Conservation (phyloP, 176 grass and related monocot genomes). For the Otatea glauca region DNA sequence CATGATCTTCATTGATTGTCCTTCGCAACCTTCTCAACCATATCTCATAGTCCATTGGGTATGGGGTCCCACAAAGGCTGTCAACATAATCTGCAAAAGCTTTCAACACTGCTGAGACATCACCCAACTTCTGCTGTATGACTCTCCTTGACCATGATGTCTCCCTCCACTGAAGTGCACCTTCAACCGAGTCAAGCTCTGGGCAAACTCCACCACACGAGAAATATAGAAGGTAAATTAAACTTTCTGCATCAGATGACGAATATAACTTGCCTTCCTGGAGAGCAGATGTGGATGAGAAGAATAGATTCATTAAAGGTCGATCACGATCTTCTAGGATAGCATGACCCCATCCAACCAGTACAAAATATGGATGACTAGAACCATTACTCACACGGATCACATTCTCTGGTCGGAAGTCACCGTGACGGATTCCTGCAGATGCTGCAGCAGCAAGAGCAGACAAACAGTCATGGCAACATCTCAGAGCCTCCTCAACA, state of each 20-base stretch:
- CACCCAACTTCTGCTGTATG: conserved; percentile 95
- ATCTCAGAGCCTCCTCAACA: conserved; percentile 88
- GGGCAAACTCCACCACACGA: conserved; percentile 86
- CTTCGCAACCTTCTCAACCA: conserved; percentile 88
- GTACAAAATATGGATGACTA: conserved; percentile 67
- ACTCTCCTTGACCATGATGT: conserved; percentile 85
- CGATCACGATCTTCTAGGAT: conserved; percentile 89
- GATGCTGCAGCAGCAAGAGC: conserved; percentile 77
- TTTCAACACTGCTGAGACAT: conserved; percentile 88
- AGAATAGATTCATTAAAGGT: conserved; percentile 85
- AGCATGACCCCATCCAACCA: conserved; percentile 96
- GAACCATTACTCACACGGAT: conserved; percentile 69
- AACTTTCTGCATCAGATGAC: conserved; percentile 85
- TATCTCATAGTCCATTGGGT: conserved; percentile 94
- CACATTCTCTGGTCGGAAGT: conserved; percentile 88
- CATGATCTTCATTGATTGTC: conserved; percentile 89
- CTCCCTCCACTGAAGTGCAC: conserved; percentile 92
- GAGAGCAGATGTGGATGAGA: conserved; percentile 89
- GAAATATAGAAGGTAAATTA: conserved; percentile 94
- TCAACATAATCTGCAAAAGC: conserved; percentile 98
- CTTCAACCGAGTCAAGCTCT: conserved; percentile 88
- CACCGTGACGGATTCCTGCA: conserved; percentile 78
- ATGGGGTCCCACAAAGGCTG: conserved; percentile 90
- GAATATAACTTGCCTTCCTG: conserved; percentile 93
- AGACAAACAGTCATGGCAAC: conserved; percentile 94